Evolutionary conservation across 78 protist species (phyloP), one percentile per base, ranked within the genome.

Genomic region (Capsaspora owczarzaki): DNA sequence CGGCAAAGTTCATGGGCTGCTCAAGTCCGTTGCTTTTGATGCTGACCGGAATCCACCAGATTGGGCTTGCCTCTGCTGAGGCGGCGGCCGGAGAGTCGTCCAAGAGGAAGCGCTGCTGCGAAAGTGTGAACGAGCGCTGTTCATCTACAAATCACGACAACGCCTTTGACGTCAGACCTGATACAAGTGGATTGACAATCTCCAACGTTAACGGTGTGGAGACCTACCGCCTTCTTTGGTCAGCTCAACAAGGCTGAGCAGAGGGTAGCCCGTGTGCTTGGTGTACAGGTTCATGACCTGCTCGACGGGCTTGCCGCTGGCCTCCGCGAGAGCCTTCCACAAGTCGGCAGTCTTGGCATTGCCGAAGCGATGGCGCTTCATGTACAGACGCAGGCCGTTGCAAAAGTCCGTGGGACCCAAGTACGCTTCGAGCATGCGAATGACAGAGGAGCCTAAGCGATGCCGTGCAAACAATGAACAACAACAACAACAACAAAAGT

Each of bases 321-420:
- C 77, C 38, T 71, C 61, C 12, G 31, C 23, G 61, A 92, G 60
- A 38, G 94, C 86, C 44, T 14, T 78, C 96, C 96, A 95, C 46
- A 95, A 89, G 76, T 95, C 97, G 35, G 61, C 76, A 6, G 95
- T 89, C 37, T 35, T 51, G 29, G 95, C 80, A 70, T 92, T 92
- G 6, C 41, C 47, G 71, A 90, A 93, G 23, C 63, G 1, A 46
- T 70, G 86, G 41, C 71, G 47, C 35, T 82, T 35, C 27, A 95
- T 72, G 79, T 95, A 95, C 35, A 22, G n/a, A 31, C 43, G 40
- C 16, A 95, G 41, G 42, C 94, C 98, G 31, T 19, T 43, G 35
- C 87, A 40, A 86, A 95, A 93, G 29, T 4, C 27, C 44, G 80
- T 88, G 14, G 66, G 78, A 49, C 97, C 97, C 29, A 91, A 37